These are phyloP conservation scores for Fusarium sacchari DNA, from an alignment of 2,329 filamentous ascomycete genomes.

Conservation along the genomic window DNA sequence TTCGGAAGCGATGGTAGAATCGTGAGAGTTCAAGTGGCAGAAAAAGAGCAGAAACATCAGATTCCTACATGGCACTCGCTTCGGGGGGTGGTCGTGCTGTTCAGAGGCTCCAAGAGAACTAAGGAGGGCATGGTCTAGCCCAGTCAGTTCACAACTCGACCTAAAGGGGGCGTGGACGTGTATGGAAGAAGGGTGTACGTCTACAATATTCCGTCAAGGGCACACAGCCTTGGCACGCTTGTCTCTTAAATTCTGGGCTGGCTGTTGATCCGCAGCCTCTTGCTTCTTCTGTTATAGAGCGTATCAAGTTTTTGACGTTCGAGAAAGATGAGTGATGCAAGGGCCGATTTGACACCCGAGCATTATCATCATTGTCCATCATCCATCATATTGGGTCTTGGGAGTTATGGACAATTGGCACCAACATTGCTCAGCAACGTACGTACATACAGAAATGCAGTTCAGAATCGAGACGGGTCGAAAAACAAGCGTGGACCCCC, in stretches of 20 bases:
- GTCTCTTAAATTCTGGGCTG: slow-evolving; percentile 18
- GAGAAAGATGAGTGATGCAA: slow-evolving; percentile 28
- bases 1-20: slow-evolving; percentile 38
- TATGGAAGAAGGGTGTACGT: slow-evolving; percentile 25
- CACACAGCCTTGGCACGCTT: slow-evolving; percentile 30
- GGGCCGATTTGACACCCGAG: neutral
- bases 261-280: slow-evolving; percentile 10
- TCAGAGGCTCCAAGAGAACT: slow-evolving; percentile 22
- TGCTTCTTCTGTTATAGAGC: slow-evolving; percentile 4
- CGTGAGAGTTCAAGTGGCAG: slow-evolving; percentile 31
- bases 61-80: slow-evolving; percentile 34
- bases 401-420: slow-evolving; percentile 15
- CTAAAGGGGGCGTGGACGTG: slow-evolving; percentile 25
- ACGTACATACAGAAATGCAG: slow-evolving; percentile 6
- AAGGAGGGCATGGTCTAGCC: slow-evolving; percentile 33
- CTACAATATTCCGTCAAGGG: slow-evolving; percentile 23
- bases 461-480: slow-evolving; percentile 28
- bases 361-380: neutral
- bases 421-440: slow-evolving; percentile 22
- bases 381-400: neutral
- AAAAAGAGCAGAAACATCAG: slow-evolving; percentile 41
- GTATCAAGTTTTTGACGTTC: slow-evolving; percentile 19
- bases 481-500: slow-evolving; percentile 36
- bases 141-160: slow-evolving; percentile 14
- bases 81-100: slow-evolving; percentile 30